phyloP scores from a whole-genome alignment of 2,329 filamentous ascomycete species.

The Nothophaeocryptopus gaeumannii region DNA sequence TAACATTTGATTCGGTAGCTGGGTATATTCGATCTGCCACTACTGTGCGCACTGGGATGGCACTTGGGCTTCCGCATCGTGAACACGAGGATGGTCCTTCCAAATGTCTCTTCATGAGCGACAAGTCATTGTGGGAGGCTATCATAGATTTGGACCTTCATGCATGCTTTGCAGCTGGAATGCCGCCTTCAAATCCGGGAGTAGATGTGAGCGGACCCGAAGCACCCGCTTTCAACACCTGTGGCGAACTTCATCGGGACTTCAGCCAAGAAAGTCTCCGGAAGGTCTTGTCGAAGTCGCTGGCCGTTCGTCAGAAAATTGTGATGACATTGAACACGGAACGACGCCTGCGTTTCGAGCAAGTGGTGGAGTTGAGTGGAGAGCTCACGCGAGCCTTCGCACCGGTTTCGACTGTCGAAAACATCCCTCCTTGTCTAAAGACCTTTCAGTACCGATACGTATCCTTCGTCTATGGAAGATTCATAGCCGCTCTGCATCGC shows the following conservation, averaged over 20 bases:
- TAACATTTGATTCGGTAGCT: slow-evolving; percentile 7
- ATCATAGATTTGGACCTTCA: slow-evolving; percentile 17
- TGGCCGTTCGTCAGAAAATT: slow-evolving; percentile 13
- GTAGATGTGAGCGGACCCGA: too few relatives aligned
- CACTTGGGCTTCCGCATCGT: slow-evolving; percentile 3
- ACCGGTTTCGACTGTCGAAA: slow-evolving; percentile 8
- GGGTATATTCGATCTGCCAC: slow-evolving; percentile 13
- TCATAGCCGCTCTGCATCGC: slow-evolving; percentile 14
- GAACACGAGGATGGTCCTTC: background rate
- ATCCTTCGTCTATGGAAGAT: slow-evolving; percentile 11
- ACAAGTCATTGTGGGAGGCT: slow-evolving; percentile 11
- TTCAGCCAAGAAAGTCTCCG: slow-evolving; percentile 3
- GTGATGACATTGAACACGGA: slow-evolving; percentile 11
- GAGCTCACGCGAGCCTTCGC: slow-evolving; percentile 15
- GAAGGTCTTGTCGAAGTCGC: slow-evolving; percentile 3
- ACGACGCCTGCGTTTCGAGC: slow-evolving; percentile 11
- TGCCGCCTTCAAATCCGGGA: slow-evolving; percentile 4
- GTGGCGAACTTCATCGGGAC: background rate
- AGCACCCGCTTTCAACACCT: too few relatives aligned
- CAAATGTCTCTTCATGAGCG: background rate
- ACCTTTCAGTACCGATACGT: slow-evolving; percentile 17
- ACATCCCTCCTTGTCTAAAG: background rate
- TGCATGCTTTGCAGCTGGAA: slow-evolving; percentile 16
- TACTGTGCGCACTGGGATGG: slow-evolving; percentile 11
- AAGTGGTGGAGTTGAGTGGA: slow-evolving; percentile 12